These are phyloP conservation scores for Sordariomycetes sp. DNA, from an alignment of 2,329 filamentous ascomycete genomes.

Conservation along the genomic window DNA sequence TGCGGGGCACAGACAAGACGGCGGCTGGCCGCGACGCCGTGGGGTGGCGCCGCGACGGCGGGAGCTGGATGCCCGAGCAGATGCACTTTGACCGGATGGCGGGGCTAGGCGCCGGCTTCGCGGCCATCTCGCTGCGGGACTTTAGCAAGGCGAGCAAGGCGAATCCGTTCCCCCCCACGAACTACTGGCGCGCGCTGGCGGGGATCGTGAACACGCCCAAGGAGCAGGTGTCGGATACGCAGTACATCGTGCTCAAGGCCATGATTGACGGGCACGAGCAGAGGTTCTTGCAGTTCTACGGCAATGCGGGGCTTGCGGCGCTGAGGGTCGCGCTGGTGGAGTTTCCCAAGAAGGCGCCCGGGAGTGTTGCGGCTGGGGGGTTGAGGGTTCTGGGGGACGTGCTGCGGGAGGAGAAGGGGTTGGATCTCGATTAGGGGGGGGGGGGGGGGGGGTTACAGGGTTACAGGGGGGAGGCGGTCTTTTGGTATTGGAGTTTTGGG, in stretches of 20 bases:
- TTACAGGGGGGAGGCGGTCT: neutral
- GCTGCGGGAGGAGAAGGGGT: constrained; percentile 33
- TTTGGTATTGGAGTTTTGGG: neutral
- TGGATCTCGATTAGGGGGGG: constrained; percentile 22
- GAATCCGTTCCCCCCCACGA: constrained; percentile 63
- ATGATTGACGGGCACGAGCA: constrained; percentile 63
- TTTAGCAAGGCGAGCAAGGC: constrained; percentile 55
- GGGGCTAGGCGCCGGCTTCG: constrained; percentile 73
- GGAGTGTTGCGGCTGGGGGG: constrained; percentile 34
- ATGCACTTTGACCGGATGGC: constrained; percentile 73
- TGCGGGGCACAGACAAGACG: constrained; percentile 63
- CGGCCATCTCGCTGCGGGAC: constrained; percentile 69
- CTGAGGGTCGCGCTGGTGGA: constrained; percentile 60
- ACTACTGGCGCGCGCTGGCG: constrained; percentile 75
- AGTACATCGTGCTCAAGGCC: constrained; percentile 55
- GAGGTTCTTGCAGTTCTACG: constrained; percentile 71
- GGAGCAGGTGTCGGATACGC: constrained; percentile 55
- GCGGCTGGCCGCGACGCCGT: constrained; percentile 51
- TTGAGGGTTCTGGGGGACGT: constrained; percentile 39
- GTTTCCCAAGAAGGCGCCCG: constrained; percentile 44
- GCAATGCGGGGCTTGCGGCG: constrained; percentile 58
- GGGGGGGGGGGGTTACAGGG: too few relatives aligned
- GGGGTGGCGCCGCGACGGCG: constrained; percentile 56
- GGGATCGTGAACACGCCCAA: constrained; percentile 64
- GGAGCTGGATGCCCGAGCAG: constrained; percentile 52